A percentile compares a stretch with the other conserved stretches of the same genome.
phyloP scores from a whole-genome alignment of 495 filamentous ascomycete genomes.

The Apiosordaria backusii region DNA sequence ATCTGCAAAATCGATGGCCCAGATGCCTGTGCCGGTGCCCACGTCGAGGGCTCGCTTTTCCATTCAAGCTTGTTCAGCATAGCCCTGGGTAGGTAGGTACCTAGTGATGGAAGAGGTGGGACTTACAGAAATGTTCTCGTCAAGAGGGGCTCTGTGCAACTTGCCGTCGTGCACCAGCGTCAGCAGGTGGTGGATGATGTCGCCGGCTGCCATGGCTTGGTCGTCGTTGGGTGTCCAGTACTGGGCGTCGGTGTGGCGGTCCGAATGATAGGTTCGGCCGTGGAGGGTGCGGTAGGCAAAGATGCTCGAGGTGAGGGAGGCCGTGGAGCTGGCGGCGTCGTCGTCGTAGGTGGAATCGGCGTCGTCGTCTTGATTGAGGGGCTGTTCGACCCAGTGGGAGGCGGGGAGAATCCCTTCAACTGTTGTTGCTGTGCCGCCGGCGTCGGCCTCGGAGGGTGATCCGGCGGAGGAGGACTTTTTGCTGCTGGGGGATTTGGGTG shows the following conservation, averaged over 20 bases:
- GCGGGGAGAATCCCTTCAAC: constrained; percentile 7
- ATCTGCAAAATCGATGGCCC: constrained; percentile 61
- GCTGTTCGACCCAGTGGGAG: constrained; percentile 2
- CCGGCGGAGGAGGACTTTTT: too few relatives aligned
- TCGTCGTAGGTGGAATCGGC: constrained; percentile 4
- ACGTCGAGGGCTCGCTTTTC: constrained; percentile 48
- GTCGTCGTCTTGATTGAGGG: background rate
- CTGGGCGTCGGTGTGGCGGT: constrained; percentile 5
- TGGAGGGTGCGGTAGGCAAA: constrained; percentile 43
- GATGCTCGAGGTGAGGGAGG: constrained; percentile 46
- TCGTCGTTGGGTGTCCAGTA: constrained; percentile 30
- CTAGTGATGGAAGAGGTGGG: too few relatives aligned
- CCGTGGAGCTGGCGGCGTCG: constrained; percentile 25
- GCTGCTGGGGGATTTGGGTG: too few relatives aligned
- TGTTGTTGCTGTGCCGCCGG: background rate
- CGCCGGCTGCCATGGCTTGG: constrained; percentile 22
- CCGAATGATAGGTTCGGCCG: constrained; percentile 39
- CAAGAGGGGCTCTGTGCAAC: constrained; percentile 50
- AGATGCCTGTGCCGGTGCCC: constrained; percentile 59
- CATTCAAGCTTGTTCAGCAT: too few relatives aligned
- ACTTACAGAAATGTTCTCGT: background rate
- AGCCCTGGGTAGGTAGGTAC: too few relatives aligned
- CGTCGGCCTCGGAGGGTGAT: too few relatives aligned
- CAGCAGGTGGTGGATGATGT: constrained; percentile 23
- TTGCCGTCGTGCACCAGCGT: constrained; percentile 47